Percentiles rank a stretch among this genome's conserved stretches.
Evolutionary conservation across 192 early-diverging fungal genomes (phyloP).

Genomic region (Gamsiella multidivaricata): DNA sequence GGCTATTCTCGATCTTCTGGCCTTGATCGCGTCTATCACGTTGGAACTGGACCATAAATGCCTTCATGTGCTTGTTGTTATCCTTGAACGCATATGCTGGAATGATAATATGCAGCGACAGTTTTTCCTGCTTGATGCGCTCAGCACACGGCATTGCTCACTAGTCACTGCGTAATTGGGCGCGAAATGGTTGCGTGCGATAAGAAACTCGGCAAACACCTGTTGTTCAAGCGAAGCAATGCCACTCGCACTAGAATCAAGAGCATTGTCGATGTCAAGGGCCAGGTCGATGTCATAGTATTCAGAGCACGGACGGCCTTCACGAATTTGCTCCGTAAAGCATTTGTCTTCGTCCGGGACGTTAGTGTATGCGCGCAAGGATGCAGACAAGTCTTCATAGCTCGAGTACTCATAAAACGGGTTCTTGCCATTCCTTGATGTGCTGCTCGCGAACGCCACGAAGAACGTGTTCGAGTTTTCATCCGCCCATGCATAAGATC

Average conservation of each 20-base stretch:
- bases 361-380: not conserved
- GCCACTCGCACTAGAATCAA: too few relatives aligned
- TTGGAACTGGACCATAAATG: constrained; percentile 9
- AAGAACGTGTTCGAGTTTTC: not conserved
- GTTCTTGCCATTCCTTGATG: not conserved
- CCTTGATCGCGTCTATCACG: not conserved
- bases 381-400: not conserved
- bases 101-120: constrained; percentile 3
- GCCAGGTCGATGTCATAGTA: constrained; percentile 17
- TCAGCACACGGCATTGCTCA: constrained; percentile 1
- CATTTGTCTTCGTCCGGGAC: not conserved
- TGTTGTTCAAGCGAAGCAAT: constrained; percentile 4
- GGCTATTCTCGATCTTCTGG: not conserved
- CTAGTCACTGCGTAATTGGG: not conserved
- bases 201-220: not conserved
- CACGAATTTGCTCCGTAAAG: constrained; percentile 9
- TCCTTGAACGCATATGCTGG: constrained; percentile 1
- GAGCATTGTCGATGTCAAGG: not conserved
- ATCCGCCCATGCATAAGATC: not conserved
- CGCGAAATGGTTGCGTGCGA: not conserved
- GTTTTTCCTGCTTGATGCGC: constrained; percentile 6
- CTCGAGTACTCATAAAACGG: not conserved
- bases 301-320: not conserved
- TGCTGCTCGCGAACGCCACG: not conserved
- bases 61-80: constrained; percentile 18